Evolutionary conservation across 148 eudicot species (phyloP).

Genomic region (Camellia japonica): DNA sequence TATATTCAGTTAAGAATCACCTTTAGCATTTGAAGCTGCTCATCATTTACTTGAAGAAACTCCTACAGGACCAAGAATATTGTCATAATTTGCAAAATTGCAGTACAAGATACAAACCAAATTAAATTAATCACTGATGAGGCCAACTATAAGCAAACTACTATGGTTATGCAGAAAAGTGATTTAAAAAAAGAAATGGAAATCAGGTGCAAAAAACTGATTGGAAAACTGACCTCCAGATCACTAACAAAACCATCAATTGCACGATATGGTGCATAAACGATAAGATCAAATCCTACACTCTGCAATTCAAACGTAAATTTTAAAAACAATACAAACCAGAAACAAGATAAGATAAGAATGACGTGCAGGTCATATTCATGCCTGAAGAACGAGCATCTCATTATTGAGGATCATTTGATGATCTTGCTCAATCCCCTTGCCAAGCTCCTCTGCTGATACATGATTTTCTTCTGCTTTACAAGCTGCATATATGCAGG

Average conservation of each 20-base stretch:
- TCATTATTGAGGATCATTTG: slow-evolving; percentile 86
- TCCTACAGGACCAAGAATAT: slow-evolving; percentile 47
- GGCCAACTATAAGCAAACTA: not conserved
- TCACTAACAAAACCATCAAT: slow-evolving; percentile 81
- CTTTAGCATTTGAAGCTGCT: slow-evolving; percentile 60
- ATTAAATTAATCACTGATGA: slow-evolving; percentile 1
- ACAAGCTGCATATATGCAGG: slow-evolving; percentile 95
- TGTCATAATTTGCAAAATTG: slow-evolving; percentile 10
- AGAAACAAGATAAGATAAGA: slow-evolving; percentile 4
- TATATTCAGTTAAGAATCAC: slow-evolving; percentile 24
- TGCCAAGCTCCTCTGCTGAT: slow-evolving; percentile 98
- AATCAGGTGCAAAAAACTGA: not conserved
- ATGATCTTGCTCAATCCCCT: slow-evolving; percentile 82
- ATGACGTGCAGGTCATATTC: slow-evolving; percentile 10
- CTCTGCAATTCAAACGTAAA: slow-evolving; percentile 54
- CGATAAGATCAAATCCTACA: slow-evolving; percentile 92
- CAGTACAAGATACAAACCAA: slow-evolving; percentile 10
- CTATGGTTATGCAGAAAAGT: not conserved
- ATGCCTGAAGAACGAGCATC: slow-evolving; percentile 97
- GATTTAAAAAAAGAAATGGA: not conserved
- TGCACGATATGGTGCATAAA: slow-evolving; percentile 89
- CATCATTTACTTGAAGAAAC: slow-evolving; percentile 52
- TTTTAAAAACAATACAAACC: slow-evolving; percentile 15
- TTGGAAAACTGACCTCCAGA: slow-evolving; percentile 61
- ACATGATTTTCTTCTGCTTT: slow-evolving; percentile 99